A percentile compares a stretch with the other conserved stretches of the same genome.
These are phyloP conservation scores for Yamadazyma sp. DNA, from an alignment of 805 yeast species.

Conservation along the genomic window DNA sequence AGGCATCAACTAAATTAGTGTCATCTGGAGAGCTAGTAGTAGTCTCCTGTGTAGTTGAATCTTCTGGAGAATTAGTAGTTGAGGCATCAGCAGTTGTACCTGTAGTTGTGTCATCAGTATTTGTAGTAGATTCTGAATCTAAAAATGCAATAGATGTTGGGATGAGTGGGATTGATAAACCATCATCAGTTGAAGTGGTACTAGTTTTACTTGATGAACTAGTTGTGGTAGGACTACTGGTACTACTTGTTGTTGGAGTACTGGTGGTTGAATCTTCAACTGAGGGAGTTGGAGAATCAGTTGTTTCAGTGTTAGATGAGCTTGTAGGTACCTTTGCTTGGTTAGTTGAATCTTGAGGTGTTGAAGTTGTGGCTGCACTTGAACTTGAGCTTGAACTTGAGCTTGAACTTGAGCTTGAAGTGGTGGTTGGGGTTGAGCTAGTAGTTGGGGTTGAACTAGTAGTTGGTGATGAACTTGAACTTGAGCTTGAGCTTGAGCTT, in stretches of 20 bases:
- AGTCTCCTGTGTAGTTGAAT: constrained; percentile 1
- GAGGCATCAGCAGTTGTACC: constrained; percentile 1
- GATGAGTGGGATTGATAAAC: constrained; percentile 1
- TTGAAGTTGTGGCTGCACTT: constrained; percentile 1
- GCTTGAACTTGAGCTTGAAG: not conserved
- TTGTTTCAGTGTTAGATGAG: too few relatives aligned
- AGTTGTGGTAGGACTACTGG: not conserved
- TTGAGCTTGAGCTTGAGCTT: not conserved
- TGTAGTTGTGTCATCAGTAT: constrained; percentile 2
- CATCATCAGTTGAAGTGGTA: not conserved
- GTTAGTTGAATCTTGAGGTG: not conserved
- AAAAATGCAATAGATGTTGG: constrained; percentile 4
- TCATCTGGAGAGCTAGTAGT: constrained; percentile 1
- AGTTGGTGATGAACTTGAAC: not conserved
- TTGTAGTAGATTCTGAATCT: constrained; percentile 1
- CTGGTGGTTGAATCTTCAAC: too few relatives aligned
- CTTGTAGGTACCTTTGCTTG: too few relatives aligned
- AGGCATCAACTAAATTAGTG: not conserved
- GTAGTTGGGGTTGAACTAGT: constrained; percentile 4
- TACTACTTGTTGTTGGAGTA: too few relatives aligned
- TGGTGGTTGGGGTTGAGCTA: constrained; percentile 2
- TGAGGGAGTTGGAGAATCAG: not conserved
- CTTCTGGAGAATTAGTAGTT: constrained; percentile 1
- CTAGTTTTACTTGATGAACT: not conserved
- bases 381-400: constrained; percentile 2